A percentile compares a stretch with the other conserved stretches of the same genome.
Evolutionary conservation across 441 rosid species (phyloP).

Genomic region (Melastoma candidum): DNA sequence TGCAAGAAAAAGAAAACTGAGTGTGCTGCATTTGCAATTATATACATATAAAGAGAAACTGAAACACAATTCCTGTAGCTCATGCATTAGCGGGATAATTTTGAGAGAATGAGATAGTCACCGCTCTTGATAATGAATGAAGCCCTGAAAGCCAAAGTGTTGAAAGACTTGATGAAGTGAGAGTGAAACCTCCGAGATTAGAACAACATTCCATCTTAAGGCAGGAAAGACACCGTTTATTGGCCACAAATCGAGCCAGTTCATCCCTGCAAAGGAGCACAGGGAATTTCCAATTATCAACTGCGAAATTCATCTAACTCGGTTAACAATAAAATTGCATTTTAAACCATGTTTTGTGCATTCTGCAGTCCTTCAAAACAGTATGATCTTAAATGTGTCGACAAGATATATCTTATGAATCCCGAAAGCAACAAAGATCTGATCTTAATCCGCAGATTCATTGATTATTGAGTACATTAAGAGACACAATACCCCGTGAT

Average conservation of each 20-base stretch:
- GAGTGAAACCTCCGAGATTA: constrained; percentile 64
- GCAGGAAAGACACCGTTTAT: constrained; percentile 63
- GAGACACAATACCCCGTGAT: constrained; percentile 57
- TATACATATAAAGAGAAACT: constrained; percentile 2
- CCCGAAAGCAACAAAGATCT: neutral
- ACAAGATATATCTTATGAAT: neutral
- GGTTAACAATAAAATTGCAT: too few species aligned
- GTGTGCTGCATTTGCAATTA: neutral
- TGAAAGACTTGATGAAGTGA: constrained; percentile 72
- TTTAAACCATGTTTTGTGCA: too few species aligned
- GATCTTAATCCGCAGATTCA: neutral
- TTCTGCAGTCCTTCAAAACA: neutral
- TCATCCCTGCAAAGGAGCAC: constrained; percentile 48
- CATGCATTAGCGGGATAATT: neutral
- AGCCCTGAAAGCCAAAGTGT: constrained; percentile 87
- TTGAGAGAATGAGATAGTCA: constrained; percentile 13
- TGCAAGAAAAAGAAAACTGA: constrained; percentile 13
- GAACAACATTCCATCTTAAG: constrained; percentile 96
- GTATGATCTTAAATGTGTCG: neutral
- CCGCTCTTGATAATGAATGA: constrained; percentile 70
- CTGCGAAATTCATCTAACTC: too few species aligned
- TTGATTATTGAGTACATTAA: neutral
- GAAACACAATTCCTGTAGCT: neutral
- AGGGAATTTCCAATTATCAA: too few species aligned
- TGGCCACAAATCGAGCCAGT: constrained; percentile 84